Base-by-base conservation (phyloP, 164 flowering plant genomes). In the Kingdonia uniflora region DNA sequence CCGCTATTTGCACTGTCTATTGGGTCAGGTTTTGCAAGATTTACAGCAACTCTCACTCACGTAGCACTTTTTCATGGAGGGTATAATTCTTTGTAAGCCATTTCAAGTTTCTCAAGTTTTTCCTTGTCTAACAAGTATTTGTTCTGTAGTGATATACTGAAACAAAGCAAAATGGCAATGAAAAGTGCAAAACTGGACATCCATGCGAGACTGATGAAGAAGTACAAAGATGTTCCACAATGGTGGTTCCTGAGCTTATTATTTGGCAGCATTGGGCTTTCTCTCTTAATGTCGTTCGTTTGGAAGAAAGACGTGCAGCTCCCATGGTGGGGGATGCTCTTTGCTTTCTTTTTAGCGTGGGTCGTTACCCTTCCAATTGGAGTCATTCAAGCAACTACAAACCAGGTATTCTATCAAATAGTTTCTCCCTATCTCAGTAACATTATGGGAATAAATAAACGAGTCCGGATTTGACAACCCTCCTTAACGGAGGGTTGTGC, bases 301-400 rank as follows among this genome's bases (percentile, higher is more conserved):
- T 89, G 86, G 86, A 78, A 82, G 59, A 67, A 73, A 23, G 82
- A 75, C 3, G 77, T 90, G 42, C 97, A 90, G 66, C 76, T 90
- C 33, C 87, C 79, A 11, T 90, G 95, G 95, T 90, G 97, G 95
- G 95, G 88, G 1, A 61, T 87, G 84, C 72, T 90, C 42, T 81
- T 90, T 25, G 97, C 95, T 16, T 90, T 85, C 59, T 78, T 16
- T 12, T 65, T 90, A 70, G 95, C 97, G 51, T 85, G 63, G 69
- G 6, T 85, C 44, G 81, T 90, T 26, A 90, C 97, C 6, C 84
- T 90, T 44, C 97, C 97, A 6, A 83, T 87, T 53, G 97, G 97
- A 11, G 87, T 90, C 71, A 87, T 90, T 60, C 96, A 87, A 75
- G 97, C 97, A 19, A 90, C 97, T 15, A 90, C 97, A 54, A 90